phyloP scores from a whole-genome alignment of 495 filamentous ascomycete species.

The Aspergillus asperescens region DNA sequence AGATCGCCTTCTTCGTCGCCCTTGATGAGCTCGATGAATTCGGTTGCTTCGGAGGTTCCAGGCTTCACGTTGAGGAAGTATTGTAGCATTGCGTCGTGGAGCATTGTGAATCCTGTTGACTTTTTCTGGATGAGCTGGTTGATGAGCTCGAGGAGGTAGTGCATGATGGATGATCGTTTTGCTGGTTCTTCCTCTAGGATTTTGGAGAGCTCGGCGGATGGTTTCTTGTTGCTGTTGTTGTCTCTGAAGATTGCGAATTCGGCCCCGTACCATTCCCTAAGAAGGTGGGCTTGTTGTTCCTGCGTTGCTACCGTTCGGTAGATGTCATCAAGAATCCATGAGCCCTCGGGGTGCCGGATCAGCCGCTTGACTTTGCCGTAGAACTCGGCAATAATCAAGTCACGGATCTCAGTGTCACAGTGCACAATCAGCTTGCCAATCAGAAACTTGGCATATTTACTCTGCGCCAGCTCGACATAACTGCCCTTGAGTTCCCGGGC shows the following conservation, averaged over 20 bases:
- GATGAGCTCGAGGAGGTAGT: slow-evolving; percentile 74
- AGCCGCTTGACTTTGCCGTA: slow-evolving; percentile 86
- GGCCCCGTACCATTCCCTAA: slow-evolving; percentile 94
- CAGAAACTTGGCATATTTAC: slow-evolving; percentile 93
- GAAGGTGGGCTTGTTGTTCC: slow-evolving; percentile 73
- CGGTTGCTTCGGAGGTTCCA: slow-evolving; percentile 70
- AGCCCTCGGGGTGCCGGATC: slow-evolving; percentile 91
- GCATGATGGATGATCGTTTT: slow-evolving; percentile 82
- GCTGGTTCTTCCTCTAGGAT: slow-evolving; percentile 74
- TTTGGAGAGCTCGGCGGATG: slow-evolving; percentile 55
- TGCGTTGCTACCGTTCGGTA: slow-evolving; percentile 80
- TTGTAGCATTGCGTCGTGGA: slow-evolving; percentile 97
- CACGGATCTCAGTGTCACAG: slow-evolving; percentile 75
- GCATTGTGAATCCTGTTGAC: slow-evolving; percentile 87
- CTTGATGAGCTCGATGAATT: slow-evolving; percentile 87
- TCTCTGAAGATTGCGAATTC: slow-evolving; percentile 81
- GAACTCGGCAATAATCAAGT: slow-evolving; percentile 88
- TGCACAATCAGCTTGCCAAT: slow-evolving; percentile 91
- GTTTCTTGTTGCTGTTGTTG: slow-evolving; percentile 33
- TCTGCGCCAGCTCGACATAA: slow-evolving; percentile 80
- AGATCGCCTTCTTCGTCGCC: slow-evolving; percentile 84
- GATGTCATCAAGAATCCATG: slow-evolving; percentile 95
- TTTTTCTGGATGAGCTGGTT: slow-evolving; percentile 93
- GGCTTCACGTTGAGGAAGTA: slow-evolving; percentile 78
- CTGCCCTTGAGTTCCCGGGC: slow-evolving; percentile 80